Evolutionary conservation across 352 stramenopile genomes (phyloP).

Genomic region (Phytophthora agathidicida): DNA sequence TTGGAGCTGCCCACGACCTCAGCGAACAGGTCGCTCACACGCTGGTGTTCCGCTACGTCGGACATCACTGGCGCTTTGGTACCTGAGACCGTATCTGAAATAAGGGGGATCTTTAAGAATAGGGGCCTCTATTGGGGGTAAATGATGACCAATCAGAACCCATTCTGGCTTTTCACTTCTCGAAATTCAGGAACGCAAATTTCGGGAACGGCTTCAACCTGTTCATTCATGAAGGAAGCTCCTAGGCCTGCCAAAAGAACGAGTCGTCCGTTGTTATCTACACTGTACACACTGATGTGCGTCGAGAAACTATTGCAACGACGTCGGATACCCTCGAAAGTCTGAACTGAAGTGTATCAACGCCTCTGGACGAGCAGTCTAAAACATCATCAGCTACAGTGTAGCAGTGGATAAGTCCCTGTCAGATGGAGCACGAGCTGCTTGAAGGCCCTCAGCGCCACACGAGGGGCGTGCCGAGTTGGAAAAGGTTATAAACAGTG

Average conservation of each 20-base stretch:
- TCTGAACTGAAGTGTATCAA: background rate
- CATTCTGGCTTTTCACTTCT: background rate
- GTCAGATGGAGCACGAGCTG: background rate
- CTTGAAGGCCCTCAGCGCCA: too few species aligned
- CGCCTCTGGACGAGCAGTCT: background rate
- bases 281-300: too few species aligned
- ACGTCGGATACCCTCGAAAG: too few species aligned
- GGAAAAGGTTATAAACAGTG: constrained; percentile 7
- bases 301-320: too few species aligned
- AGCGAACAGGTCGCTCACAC: constrained; percentile 50
- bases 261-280: too few species aligned
- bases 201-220: too few species aligned
- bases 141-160: background rate
- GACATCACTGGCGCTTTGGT: constrained; percentile 3
- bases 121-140: background rate
- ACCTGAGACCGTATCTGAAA: background rate
- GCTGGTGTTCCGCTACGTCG: constrained; percentile 26
- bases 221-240: too few species aligned
- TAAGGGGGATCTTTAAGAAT: too few species aligned
- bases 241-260: too few species aligned
- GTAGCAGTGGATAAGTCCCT: background rate
- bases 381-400: constrained; percentile 13
- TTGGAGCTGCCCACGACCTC: constrained; percentile 56
- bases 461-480: background rate
- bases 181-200: too few species aligned